A percentile compares a stretch with the other conserved stretches of the same genome.
Evolutionary conservation across 805 yeast species (phyloP).

Genomic region (Candida takata): DNA sequence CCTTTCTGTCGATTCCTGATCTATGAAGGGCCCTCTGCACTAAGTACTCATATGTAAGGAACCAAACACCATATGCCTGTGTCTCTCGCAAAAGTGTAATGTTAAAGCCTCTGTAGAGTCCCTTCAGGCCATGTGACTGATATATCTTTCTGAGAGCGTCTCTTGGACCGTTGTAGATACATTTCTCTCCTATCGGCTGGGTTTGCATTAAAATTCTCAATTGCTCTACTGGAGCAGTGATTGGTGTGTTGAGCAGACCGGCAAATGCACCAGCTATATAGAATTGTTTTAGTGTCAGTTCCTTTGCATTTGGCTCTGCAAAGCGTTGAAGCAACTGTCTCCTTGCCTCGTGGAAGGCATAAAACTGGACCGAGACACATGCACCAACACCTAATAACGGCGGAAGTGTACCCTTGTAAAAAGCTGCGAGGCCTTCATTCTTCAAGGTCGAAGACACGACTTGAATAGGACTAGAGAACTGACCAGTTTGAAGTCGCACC

Average conservation of each 20-base stretch:
- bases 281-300: conserved; percentile 56
- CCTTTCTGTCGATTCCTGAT: conserved; percentile 41
- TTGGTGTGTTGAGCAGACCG: conserved; percentile 82
- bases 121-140: conserved; percentile 63
- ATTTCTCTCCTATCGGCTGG: conserved; percentile 39
- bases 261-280: conserved; percentile 85
- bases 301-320: conserved; percentile 27
- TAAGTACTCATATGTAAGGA: conserved; percentile 84
- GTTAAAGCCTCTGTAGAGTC: conserved; percentile 77
- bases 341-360: conserved; percentile 84
- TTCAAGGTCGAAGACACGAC: conserved; percentile 62
- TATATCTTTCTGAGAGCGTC: conserved; percentile 80
- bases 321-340: conserved; percentile 50
- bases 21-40: conserved; percentile 42
- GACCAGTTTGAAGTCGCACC: conserved; percentile 85
- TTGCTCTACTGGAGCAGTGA: conserved; percentile 94
- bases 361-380: conserved; percentile 93
- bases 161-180: conserved; percentile 55
- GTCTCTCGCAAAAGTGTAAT: conserved; percentile 84
- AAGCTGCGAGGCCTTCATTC: conserved; percentile 80
- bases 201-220: conserved; percentile 90
- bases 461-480: conserved; percentile 70
- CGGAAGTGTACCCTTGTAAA: conserved; percentile 89
- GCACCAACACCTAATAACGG: conserved; percentile 95
- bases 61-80: conserved; percentile 84